A percentile compares a stretch with the other conserved stretches of the same genome.
Evolutionary conservation across 106 monocot species (phyloP).

Genomic region (Iris macrosiphon): DNA sequence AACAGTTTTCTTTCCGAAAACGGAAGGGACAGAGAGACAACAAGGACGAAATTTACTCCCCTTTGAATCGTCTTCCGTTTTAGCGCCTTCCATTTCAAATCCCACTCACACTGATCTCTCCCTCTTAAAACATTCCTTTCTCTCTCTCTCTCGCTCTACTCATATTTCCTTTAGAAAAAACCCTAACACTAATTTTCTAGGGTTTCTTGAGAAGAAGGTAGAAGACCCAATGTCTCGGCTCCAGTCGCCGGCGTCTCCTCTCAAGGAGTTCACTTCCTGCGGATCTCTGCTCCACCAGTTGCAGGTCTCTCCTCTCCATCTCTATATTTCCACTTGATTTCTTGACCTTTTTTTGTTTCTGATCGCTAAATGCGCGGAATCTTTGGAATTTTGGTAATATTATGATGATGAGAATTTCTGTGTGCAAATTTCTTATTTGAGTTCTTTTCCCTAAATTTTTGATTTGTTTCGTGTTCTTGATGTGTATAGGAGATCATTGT

Average conservation of each 20-base stretch:
- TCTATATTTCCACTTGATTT: background rate
- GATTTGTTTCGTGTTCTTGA: background rate
- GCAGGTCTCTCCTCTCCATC: slow-evolving; percentile 31
- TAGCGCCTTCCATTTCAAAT: slow-evolving; percentile 46
- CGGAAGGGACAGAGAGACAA: background rate
- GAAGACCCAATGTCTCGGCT: slow-evolving; percentile 31
- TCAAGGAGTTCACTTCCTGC: slow-evolving; percentile 38
- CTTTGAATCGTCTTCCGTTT: slow-evolving; percentile 30
- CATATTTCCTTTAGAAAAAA: background rate
- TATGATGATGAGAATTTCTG: background rate
- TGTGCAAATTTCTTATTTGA: background rate
- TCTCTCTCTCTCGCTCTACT: background rate
- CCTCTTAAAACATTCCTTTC: background rate
- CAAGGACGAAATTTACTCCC: slow-evolving; percentile 13
- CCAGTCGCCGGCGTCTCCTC: background rate
- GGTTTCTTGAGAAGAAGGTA: slow-evolving; percentile 1
- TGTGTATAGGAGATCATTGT: background rate
- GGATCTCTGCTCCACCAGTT: slow-evolving; percentile 61
- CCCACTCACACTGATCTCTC: background rate
- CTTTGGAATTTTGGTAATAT: background rate
- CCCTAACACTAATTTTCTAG: slow-evolving; percentile 1
- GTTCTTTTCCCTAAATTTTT: background rate
- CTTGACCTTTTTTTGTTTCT: background rate
- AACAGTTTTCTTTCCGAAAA: too few species aligned
- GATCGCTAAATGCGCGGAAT: background rate